A percentile compares a stretch with the other conserved stretches of the same genome.
Conservation (phyloP, 345 rosid species). For the Carallia brachiata region DNA sequence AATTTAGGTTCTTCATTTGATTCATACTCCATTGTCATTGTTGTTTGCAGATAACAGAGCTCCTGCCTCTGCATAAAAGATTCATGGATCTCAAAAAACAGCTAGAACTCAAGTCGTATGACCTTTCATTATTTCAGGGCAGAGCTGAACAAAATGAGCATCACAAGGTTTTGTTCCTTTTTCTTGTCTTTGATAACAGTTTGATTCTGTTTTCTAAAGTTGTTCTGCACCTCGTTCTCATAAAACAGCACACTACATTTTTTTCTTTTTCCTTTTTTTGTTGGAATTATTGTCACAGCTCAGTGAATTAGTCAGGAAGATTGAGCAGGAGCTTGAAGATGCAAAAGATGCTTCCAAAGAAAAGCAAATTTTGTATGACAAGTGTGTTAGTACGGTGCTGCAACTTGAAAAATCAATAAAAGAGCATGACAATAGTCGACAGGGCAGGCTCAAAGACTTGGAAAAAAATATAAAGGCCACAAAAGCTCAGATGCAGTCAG, state of each 20-base stretch:
- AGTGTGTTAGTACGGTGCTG: slow-evolving; percentile 50
- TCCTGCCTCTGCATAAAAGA: slow-evolving; percentile 70
- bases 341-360: slow-evolving; percentile 60
- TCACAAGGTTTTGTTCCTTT: slow-evolving; percentile 63
- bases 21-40: slow-evolving; percentile 18
- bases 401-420: slow-evolving; percentile 72
- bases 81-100: slow-evolving; percentile 65
- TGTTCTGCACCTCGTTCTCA: slow-evolving; percentile 3
- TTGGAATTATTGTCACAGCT: slow-evolving; percentile 45
- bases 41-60: slow-evolving; percentile 69
- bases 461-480: slow-evolving; percentile 66
- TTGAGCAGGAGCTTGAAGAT: slow-evolving; percentile 79
- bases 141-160: slow-evolving; percentile 97
- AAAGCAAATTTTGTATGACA: slow-evolving; percentile 55
- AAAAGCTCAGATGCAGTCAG: slow-evolving; percentile 69
- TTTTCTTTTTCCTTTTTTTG: neutral
- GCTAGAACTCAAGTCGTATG: slow-evolving; percentile 83
- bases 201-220: slow-evolving; percentile 11
- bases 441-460: slow-evolving; percentile 72
- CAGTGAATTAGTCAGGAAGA: slow-evolving; percentile 73
- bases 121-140: slow-evolving; percentile 78
- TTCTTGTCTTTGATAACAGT: slow-evolving; percentile 7
- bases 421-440: slow-evolving; percentile 79
- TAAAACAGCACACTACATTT: neutral
- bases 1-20: neutral